These are phyloP conservation scores for Candida albicans DNA, from an alignment of 1,139 yeast genomes.

Conservation along the genomic window DNA sequence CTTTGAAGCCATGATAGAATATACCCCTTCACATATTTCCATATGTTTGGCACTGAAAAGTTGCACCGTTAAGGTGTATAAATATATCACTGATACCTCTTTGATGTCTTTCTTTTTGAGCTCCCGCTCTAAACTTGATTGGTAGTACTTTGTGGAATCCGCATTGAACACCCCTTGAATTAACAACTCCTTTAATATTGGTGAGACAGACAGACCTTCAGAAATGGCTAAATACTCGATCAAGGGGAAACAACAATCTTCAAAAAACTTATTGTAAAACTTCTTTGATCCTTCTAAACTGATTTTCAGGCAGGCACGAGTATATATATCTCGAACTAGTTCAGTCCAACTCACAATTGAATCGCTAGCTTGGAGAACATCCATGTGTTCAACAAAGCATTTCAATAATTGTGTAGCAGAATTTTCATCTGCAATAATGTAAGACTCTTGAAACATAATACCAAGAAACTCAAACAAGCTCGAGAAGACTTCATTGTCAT, in stretches of 20 bases:
- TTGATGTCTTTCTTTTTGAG: constrained; percentile 16
- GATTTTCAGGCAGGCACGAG: constrained; percentile 25
- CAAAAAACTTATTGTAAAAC: constrained; percentile 26
- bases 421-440: constrained; percentile 36
- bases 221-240: constrained; percentile 10
- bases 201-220: not conserved
- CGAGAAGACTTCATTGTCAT: constrained; percentile 15
- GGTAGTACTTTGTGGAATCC: constrained; percentile 18
- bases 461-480: constrained; percentile 20
- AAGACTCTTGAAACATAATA: constrained; percentile 22
- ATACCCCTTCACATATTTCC: constrained; percentile 45
- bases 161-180: constrained; percentile 20
- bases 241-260: constrained; percentile 18
- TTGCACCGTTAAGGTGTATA: constrained; percentile 29
- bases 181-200: constrained; percentile 14
- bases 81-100: constrained; percentile 17
- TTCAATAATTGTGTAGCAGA: constrained; percentile 14
- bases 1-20: constrained; percentile 31
- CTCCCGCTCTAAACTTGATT: constrained; percentile 21
- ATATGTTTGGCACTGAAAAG: constrained; percentile 28
- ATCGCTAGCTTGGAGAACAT: not conserved
- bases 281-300: constrained; percentile 34
- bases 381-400: constrained; percentile 10
- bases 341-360: constrained; percentile 21
- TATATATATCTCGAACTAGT: constrained; percentile 24